Conservation (phyloP, 2,329 filamentous ascomycete species). For the Aspergillus sclerotialis region DNA sequence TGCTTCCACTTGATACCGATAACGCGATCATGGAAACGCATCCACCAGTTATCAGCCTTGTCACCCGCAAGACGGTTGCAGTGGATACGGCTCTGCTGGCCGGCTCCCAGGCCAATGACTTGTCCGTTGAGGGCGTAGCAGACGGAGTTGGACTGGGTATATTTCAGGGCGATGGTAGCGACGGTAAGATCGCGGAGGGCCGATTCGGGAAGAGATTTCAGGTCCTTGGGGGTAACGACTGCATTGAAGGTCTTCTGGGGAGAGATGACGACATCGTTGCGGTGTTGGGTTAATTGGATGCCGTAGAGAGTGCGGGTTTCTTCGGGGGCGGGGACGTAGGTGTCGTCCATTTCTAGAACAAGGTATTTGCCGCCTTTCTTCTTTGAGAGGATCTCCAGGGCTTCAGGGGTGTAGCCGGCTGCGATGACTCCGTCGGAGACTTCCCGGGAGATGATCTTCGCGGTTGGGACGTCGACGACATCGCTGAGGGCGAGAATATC, state of each 20-base stretch:
- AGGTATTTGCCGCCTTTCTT: constrained; percentile 99
- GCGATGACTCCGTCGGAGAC: constrained; percentile 97
- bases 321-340: constrained; percentile 65
- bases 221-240: constrained; percentile 79
- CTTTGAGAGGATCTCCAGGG: constrained; percentile 86
- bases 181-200: constrained; percentile 87
- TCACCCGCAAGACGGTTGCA: constrained; percentile 95
- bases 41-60: constrained; percentile 99
- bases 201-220: constrained; percentile 63
- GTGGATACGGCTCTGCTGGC: constrained; percentile 96
- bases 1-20: constrained; percentile 93
- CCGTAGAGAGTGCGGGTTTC: constrained; percentile 89
- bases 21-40: constrained; percentile 90
- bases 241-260: constrained; percentile 74
- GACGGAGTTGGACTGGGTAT: constrained; percentile 98
- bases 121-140: constrained; percentile 95
- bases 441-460: constrained; percentile 96
- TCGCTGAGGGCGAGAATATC: constrained; percentile 93
- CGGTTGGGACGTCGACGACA: constrained; percentile 82
- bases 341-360: constrained; percentile 86
- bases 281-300: constrained; percentile 78
- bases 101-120: constrained; percentile 86
- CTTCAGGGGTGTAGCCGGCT: constrained; percentile 75
- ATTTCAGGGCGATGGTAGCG: constrained; percentile 95
- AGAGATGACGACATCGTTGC: constrained; percentile 83